Evolutionary conservation across 2,329 filamentous ascomycete genomes (phyloP).

Genomic region (Sclerotinia sclerotiorum): DNA sequence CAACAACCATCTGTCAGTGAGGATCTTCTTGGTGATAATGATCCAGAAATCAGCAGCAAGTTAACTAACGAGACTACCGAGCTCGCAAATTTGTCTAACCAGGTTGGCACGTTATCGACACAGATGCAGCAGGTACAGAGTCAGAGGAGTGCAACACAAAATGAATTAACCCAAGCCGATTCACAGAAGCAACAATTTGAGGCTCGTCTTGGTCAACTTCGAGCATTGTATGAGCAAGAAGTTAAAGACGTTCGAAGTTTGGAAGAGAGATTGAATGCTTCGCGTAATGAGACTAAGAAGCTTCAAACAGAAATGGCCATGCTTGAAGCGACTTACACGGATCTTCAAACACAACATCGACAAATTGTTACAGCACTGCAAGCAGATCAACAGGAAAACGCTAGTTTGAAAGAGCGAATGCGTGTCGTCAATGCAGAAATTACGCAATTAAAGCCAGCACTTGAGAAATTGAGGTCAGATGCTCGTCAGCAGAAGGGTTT

Average conservation of each 20-base stretch:
- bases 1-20: conserved; percentile 59
- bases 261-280: conserved; percentile 76
- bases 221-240: conserved; percentile 89
- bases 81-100: conserved; percentile 92
- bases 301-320: conserved; percentile 80
- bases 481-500: conserved; percentile 94
- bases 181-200: conserved; percentile 94
- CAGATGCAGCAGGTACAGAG: conserved; percentile 92
- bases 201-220: conserved; percentile 79
- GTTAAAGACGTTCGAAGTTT: conserved; percentile 80
- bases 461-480: conserved; percentile 91
- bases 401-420: conserved; percentile 82
- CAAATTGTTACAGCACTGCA: conserved; percentile 73
- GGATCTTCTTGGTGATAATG: conserved; percentile 86
- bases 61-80: conserved; percentile 87
- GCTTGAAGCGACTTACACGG: conserved; percentile 76
- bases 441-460: conserved; percentile 77
- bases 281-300: conserved; percentile 79
- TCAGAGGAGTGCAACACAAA: conserved; percentile 76
- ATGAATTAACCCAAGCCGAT: conserved; percentile 76
- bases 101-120: conserved; percentile 84
- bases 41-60: conserved; percentile 84
- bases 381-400: conserved; percentile 86
- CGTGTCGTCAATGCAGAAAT: conserved; percentile 79
- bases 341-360: conserved; percentile 79